Evolutionary conservation across 2,329 filamentous ascomycete genomes (phyloP), one percentile per base, ranked within the genome.

Genomic region (Exophiala calicioides): DNA sequence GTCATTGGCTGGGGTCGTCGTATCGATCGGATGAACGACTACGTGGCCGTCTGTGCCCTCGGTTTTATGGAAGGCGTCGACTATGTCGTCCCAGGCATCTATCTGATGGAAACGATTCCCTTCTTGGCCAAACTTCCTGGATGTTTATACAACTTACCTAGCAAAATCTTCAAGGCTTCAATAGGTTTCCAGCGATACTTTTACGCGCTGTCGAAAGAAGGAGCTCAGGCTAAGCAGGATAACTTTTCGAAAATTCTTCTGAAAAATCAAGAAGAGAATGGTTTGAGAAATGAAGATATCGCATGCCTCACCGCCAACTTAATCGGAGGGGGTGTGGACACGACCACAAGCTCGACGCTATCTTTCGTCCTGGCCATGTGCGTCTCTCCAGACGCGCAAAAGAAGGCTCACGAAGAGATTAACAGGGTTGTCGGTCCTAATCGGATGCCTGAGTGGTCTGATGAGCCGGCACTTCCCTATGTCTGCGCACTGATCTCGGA

Each of bases 121-220:
- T 21, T 71, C 27, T 65, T 77, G 13, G 69, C 74, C 18, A 69
- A 63, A 15, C 72, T 78, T 32, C 75, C 76, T 6, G 70, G 68
- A 20, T 65, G 62, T 53, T 69, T 52, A 9, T 54, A 50, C 29
- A 43, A 39, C 3, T 36, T 39, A 20, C 43, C 47, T 7, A 9
- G 20, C 7, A 18, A 30, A 32, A 31, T 34, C 12, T 51, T 62
- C 4, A 24, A 31, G 3, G 69, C 72, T 12, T 65, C 65, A 38
- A 72, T 71, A 48, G 67, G 74, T 24, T 68, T 70, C 4, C 67
- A 70, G 46, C 68, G 73, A 45, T 79, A 78, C 62, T 78, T 78
- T 61, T 72, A 76, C 55, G 67, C 74, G 0, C 59, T 79, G 1
- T 75, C 76, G 3, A 67, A 75, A 49, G 76, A 79, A 58, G 75